phyloP scores from a whole-genome alignment of 73 alveolate species.

The Breviolum minutum region DNA sequence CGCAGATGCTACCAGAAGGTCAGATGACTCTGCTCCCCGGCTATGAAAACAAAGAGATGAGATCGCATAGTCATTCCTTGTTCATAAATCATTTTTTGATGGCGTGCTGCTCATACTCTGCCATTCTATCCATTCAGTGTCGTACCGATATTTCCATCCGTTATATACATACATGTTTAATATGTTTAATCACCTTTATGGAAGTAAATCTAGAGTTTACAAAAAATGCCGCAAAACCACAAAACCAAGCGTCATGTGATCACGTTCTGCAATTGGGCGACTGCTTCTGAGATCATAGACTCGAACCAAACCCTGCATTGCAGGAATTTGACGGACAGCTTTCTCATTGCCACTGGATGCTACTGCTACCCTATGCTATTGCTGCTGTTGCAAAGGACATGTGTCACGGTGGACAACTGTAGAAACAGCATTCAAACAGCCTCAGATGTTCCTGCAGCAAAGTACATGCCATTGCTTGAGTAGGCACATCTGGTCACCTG shows the following conservation, averaged over 20 bases:
- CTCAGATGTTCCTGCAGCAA: conserved; percentile 94
- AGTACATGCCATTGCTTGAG: conserved; percentile 92
- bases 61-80: conserved; percentile 84
- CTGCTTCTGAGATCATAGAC: conserved; percentile 90
- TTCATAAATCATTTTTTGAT: neutral
- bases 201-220: too few species aligned
- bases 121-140: too few species aligned
- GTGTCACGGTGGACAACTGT: neutral
- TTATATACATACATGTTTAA: too few species aligned
- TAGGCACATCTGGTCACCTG: conserved; percentile 75
- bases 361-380: neutral
- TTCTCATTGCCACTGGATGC: too few species aligned
- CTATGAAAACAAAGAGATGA: conserved; percentile 74
- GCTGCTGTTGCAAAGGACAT: neutral
- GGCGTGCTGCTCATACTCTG: too few species aligned
- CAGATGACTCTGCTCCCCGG: conserved; percentile 50
- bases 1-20: conserved; percentile 67
- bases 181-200: too few species aligned
- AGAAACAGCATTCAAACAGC: neutral
- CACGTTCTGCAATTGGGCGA: conserved; percentile 77
- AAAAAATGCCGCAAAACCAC: too few species aligned
- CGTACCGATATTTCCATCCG: too few species aligned
- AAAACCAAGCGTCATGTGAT: conserved; percentile 46
- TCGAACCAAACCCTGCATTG: conserved; percentile 71
- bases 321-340: too few species aligned